Base-by-base conservation (phyloP, 2,329 filamentous ascomycete genomes). In the Fusarium tupiense region DNA sequence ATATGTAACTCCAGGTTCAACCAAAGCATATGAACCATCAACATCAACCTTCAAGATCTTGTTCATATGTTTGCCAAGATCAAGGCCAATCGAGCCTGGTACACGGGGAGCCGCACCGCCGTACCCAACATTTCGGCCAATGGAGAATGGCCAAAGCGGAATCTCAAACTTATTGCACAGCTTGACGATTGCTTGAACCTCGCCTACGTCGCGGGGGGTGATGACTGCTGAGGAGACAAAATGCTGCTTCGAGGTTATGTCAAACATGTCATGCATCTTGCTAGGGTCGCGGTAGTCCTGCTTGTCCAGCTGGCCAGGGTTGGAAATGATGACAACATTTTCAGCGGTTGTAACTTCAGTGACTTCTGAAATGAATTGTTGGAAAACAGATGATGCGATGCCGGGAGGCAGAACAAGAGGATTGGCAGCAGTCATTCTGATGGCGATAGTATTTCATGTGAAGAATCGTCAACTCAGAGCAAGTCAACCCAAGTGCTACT, bases 251-350 rank as follows among this genome's bases (percentile, higher is more conserved):
- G 58, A 68, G 8, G 71, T 64, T 14, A 77, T 59, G 22, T 74
- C 63, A 20, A 71, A 75, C 71, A 75, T 77, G 37, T 76, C 71
- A 13, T 77, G 75, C 5, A 64, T 58, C 9, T 77, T 74, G 49
- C 67, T 69, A 9, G 52, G 75, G 29, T 77, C 71, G 4, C 64
- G 64, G 22, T 77, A 77, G 24, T 73, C 50, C 3, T 57, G 12
- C 6, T 77, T 71, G 35, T 43, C 41, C 3, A 69, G 22, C 19
- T 77, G 67, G 3, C 38, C 52, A 8, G 22, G 29, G 2, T 44
- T 57, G 5, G 62, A 49, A 7, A 77, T 60, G 20, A 76, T 26
- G 12, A 49, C 31, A 9, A 74, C 71, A 56, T 76, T 75, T 8
- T 67, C 57, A 12, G 49, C 13, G 2, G 67, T 62, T 3, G 49